Evolutionary conservation across 2,329 filamentous ascomycete species (phyloP).

Genomic region (Alternaria triticina): DNA sequence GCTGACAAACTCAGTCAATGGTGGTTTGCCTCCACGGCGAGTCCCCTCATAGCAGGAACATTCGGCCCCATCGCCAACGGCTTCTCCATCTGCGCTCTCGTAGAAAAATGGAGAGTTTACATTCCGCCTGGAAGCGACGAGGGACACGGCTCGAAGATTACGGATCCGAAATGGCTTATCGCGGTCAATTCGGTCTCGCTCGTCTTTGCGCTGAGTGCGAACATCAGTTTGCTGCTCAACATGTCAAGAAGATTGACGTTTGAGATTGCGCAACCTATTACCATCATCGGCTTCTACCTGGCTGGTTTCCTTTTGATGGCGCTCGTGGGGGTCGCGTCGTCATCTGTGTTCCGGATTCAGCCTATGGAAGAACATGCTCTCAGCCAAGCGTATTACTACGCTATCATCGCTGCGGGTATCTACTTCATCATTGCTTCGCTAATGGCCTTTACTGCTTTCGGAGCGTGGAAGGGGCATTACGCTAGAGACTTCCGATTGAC

Average conservation of each 20-base stretch:
- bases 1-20: conserved; percentile 53
- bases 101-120: conserved; percentile 62
- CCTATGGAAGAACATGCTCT: conserved; percentile 55
- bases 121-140: conserved; percentile 56
- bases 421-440: conserved; percentile 64
- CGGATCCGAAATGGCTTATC: conserved; percentile 62
- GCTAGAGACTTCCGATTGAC: conserved; percentile 64
- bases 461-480: conserved; percentile 61
- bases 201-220: conserved; percentile 60
- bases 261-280: conserved; percentile 64
- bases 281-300: conserved; percentile 65
- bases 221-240: conserved; percentile 62
- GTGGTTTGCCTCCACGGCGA: conserved; percentile 68
- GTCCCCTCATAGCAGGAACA: conserved; percentile 62
- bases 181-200: conserved; percentile 64
- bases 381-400: conserved; percentile 66
- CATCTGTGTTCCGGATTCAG: conserved; percentile 52
- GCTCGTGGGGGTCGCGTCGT: conserved; percentile 57
- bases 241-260: conserved; percentile 65
- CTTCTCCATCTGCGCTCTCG: conserved; percentile 62
- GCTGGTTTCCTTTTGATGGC: conserved; percentile 61
- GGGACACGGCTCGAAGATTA: conserved; percentile 53
- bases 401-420: conserved; percentile 61
- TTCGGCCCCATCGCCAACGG: conserved; percentile 63
- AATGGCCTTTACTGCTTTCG: conserved; percentile 63